Evolutionary conservation across 768 basidiomycete species (phyloP), one percentile per base, ranked within the genome.

Genomic region (Auricularia heimuer): DNA sequence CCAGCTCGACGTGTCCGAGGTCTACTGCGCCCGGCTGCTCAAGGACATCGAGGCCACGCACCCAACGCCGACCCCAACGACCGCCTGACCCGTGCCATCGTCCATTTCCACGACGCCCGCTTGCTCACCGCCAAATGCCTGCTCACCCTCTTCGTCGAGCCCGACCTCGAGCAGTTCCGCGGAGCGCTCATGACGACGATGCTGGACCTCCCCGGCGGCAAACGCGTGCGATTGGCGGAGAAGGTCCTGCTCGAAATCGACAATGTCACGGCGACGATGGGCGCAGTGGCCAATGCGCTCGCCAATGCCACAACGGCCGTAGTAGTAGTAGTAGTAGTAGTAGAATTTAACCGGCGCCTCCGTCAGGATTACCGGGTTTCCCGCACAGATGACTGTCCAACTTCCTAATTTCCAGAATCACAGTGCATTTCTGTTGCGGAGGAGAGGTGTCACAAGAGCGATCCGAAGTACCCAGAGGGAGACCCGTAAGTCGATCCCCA

Each of bases 1-100:
- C 71, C 85, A 91, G 64, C 86, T 97, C 63, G 81, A 84, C 70
- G 85, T 85, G 68, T 95, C 94, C 12, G 94, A 96, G 76, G 84
- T 87, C 69, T 86, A 90, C 74, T 76, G 87, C 62, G 90, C 92
- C 3, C 79, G 79, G 24, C 81, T 92, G 18, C 78, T 92, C 58
- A 84, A 89, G 65, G 75, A 81, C 24, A 79, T 88, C 51, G 86
- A 87, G 76, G 69, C 81, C 1, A 76, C 81, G 66, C 85, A 86
- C 70, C 90, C 0, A 90, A 91, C 67, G 76, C 87, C 16, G 77
- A 75, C 3, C 76, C 83, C 3, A 79, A 84, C 1, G 79, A 77
- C 64, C 83, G 79, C 62, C 77, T 92, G 37, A 92, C 94, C 71
- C 75, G 80, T 1, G 81, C 89, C 21, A 73, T 94, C 14, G 78